Evolutionary conservation across 192 early-diverging fungal species (phyloP).

Genomic region (Coemansia guatemalensis): DNA sequence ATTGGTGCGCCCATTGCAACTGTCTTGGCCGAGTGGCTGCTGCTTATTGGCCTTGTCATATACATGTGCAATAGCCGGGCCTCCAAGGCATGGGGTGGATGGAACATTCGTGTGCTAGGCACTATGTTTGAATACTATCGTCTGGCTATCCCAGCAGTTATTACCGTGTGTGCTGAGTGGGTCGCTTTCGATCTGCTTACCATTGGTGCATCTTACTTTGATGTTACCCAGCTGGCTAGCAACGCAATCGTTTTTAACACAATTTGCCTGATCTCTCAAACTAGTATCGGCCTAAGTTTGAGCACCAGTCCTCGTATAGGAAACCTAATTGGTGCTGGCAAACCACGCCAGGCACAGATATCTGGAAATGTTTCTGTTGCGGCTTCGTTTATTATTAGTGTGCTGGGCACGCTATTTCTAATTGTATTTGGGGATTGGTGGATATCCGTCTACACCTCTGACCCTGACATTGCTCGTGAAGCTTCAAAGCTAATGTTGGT

Average conservation of each 20-base stretch:
- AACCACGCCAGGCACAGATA: slow-evolving; percentile 60
- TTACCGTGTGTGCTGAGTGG: slow-evolving; percentile 85
- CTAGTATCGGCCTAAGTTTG: slow-evolving; percentile 73
- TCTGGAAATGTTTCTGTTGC: slow-evolving; percentile 52
- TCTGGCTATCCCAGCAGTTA: slow-evolving; percentile 75
- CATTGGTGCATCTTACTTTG: slow-evolving; percentile 69
- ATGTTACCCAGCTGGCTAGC: slow-evolving; percentile 61
- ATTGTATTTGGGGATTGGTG: slow-evolving; percentile 22
- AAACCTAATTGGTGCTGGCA: slow-evolving; percentile 63
- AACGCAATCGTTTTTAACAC: slow-evolving; percentile 68
- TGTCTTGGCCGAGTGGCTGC: slow-evolving; percentile 69
- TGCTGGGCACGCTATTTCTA: slow-evolving; percentile 6
- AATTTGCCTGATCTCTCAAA: slow-evolving; percentile 64
- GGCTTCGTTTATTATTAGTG: slow-evolving; percentile 56
- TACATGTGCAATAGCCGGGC: slow-evolving; percentile 65
- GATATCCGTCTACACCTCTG: slow-evolving; percentile 60
- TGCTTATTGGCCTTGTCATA: slow-evolving; percentile 61
- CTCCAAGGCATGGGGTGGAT: slow-evolving; percentile 78
- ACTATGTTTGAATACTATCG: slow-evolving; percentile 60
- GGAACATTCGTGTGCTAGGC: slow-evolving; percentile 65
- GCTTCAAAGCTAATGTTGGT: slow-evolving; percentile 72
- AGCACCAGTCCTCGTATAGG: slow-evolving; percentile 77
- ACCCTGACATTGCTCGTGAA: slow-evolving; percentile 65
- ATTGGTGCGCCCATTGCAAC: slow-evolving; percentile 81
- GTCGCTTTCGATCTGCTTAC: slow-evolving; percentile 75